Conservation (phyloP, 1,284 basidiomycete species). For the Mycosarcoma mackinlayi region DNA sequence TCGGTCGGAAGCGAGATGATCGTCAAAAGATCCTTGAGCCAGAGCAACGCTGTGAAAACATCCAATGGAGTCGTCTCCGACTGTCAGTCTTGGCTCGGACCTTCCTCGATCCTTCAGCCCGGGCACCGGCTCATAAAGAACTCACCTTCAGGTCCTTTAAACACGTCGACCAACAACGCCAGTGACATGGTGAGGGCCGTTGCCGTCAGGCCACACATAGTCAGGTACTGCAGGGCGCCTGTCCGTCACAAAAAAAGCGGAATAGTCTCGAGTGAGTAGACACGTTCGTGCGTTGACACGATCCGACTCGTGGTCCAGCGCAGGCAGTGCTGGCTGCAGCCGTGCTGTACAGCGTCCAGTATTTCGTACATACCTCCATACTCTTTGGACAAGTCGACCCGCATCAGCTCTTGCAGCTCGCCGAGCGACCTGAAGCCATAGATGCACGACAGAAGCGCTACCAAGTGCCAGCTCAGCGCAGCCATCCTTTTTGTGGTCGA, state of each 20-base stretch:
- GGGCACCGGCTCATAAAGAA: neutral
- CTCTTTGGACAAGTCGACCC: slow-evolving; percentile 16
- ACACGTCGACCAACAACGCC: slow-evolving; percentile 23
- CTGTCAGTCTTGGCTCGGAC: too few relatives aligned
- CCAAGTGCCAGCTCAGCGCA: slow-evolving; percentile 22
- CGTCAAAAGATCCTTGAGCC: slow-evolving; percentile 32
- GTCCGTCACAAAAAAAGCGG: neutral
- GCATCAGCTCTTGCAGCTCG: slow-evolving; percentile 18
- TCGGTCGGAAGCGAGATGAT: slow-evolving; percentile 46
- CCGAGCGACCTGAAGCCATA: slow-evolving; percentile 39
- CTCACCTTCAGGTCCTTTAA: slow-evolving; percentile 28
- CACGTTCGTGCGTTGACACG: too few relatives aligned
- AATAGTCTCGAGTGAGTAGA: neutral
- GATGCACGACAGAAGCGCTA: slow-evolving; percentile 30
- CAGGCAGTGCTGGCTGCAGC: too few relatives aligned
- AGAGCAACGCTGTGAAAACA: slow-evolving; percentile 7
- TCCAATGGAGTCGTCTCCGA: too few relatives aligned
- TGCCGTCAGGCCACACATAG: slow-evolving; percentile 33
- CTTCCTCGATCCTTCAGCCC: too few relatives aligned
- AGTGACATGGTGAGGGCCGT: slow-evolving; percentile 21
- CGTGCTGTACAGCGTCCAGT: too few relatives aligned
- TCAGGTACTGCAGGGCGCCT: slow-evolving; percentile 43
- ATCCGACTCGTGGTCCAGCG: too few relatives aligned
- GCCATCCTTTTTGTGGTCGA: neutral
- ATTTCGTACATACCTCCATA: slow-evolving; percentile 29